Evolutionary conservation across 805 yeast genomes (phyloP), one percentile per base, ranked within the genome.

Genomic region (Cyberlindnera japonica): DNA sequence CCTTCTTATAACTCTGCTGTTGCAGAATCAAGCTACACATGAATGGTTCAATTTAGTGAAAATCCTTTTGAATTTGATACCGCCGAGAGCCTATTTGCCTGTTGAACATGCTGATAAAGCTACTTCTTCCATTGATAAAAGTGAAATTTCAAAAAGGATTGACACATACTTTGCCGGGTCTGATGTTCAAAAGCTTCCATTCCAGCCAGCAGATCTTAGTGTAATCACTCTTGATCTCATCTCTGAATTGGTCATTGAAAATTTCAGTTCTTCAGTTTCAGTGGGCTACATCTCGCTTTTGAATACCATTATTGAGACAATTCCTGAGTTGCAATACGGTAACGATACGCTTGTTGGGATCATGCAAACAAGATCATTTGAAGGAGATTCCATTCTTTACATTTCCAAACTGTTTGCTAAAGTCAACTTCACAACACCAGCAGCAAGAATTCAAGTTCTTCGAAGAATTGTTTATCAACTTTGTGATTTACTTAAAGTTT

Each of bases 1-100:
- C 31, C 71, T 84, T 1, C 57, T 89, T 1, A 50, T 87, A 15
- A 64, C 74, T 1, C 43, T 71, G 2, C 54, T 83, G 17, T 41
- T 67, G 3, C 53, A 58, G 16, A 54, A 34, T 17, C 41, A 47
- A 6, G 36, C 42, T 0, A 35, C 41, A 8, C 46, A 38, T 1
- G 41, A 52, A 7, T 71, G 79, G 67, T 53, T 72, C 16, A 48
- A 54, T 0, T 54, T 80, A 5, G 61, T 74, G 7, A 60, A 65
- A 16, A 47, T 60, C 1, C 49, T 86, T 13, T 44, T 83, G n/a
- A 67, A 65, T 1, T 53, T 75, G 36, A 71, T 85, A 7, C 90
- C 93, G 0, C 77, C 74, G 31, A 65, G 84, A 35, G 83, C 86
- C 1, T 74, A 75, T 41, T 53, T 77, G 2, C 83, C 86, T 0